Conservation (phyloP, 805 yeast species). For the Kuraishia ogatae region DNA sequence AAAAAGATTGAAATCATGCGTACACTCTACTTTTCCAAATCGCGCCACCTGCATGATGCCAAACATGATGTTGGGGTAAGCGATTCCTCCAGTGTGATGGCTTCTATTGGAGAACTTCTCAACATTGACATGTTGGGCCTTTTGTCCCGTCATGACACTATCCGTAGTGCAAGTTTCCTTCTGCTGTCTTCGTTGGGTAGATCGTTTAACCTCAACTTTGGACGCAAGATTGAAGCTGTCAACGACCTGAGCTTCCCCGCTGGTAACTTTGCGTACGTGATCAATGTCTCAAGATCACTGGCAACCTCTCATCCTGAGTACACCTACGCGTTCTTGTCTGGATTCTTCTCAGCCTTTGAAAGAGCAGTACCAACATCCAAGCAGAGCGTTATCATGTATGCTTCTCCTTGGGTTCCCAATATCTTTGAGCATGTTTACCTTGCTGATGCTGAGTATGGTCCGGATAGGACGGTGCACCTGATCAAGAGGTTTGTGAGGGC, state of each 20-base stretch:
- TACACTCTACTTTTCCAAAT: slow-evolving; percentile 58
- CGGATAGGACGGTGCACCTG: slow-evolving; percentile 49
- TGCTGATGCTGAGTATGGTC: slow-evolving; percentile 48
- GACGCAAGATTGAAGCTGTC: slow-evolving; percentile 44
- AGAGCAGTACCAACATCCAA: slow-evolving; percentile 24
- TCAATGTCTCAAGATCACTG: slow-evolving; percentile 46
- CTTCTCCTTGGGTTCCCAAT: slow-evolving; percentile 71
- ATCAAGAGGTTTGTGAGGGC: slow-evolving; percentile 54
- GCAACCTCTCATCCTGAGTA: slow-evolving; percentile 48
- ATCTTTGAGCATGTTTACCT: slow-evolving; percentile 48
- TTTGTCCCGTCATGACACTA: slow-evolving; percentile 46
- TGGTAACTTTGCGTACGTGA: slow-evolving; percentile 54
- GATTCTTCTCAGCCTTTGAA: slow-evolving; percentile 44
- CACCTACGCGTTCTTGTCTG: slow-evolving; percentile 45
- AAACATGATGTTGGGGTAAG: slow-evolving; percentile 23
- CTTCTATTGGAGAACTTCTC: slow-evolving; percentile 46
- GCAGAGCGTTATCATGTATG: slow-evolving; percentile 37
- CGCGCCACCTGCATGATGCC: slow-evolving; percentile 26
- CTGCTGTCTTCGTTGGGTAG: slow-evolving; percentile 54
- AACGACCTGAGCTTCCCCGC: slow-evolving; percentile 60
- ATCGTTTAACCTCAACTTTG: slow-evolving; percentile 52
- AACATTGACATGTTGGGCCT: slow-evolving; percentile 63
- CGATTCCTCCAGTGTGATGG: slow-evolving; percentile 20
- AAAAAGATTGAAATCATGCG: slow-evolving; percentile 61
- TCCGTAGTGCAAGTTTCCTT: slow-evolving; percentile 55